phyloP scores from a whole-genome alignment of 805 yeast genomes.

The Yamadazyma kitorensis region DNA sequence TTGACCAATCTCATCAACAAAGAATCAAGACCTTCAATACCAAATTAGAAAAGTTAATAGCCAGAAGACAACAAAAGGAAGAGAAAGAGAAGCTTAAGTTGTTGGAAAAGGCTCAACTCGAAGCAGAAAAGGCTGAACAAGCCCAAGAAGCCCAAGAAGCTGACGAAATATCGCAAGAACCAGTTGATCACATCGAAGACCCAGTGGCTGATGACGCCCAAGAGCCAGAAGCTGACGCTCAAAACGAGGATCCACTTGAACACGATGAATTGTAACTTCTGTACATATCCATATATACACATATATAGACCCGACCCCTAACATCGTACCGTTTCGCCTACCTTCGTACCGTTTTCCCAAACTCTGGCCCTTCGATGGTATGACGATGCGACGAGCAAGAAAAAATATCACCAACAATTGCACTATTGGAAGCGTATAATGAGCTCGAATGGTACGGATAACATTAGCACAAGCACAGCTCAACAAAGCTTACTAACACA shows the following conservation, averaged over 20 bases:
- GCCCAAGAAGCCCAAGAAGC: slow-evolving; percentile 9
- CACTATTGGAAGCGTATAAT: too few species aligned
- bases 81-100: slow-evolving; percentile 30
- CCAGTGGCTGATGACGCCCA: slow-evolving; percentile 11
- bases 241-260: slow-evolving; percentile 11
- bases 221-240: slow-evolving; percentile 3
- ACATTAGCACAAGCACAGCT: background rate
- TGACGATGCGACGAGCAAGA: too few species aligned
- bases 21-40: slow-evolving; percentile 25
- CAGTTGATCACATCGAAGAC: slow-evolving; percentile 13
- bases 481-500: slow-evolving; percentile 5
- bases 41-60: slow-evolving; percentile 26
- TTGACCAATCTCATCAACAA: slow-evolving; percentile 28
- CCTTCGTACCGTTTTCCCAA: too few species aligned
- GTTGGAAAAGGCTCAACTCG: slow-evolving; percentile 20
- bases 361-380: too few species aligned
- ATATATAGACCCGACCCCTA: too few species aligned
- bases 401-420: too few species aligned
- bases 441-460: background rate
- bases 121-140: slow-evolving; percentile 12
- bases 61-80: slow-evolving; percentile 32
- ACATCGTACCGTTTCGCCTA: too few species aligned
- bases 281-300: background rate
- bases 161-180: slow-evolving; percentile 8
- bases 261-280: slow-evolving; percentile 19